A percentile compares a stretch with the other conserved stretches of the same genome.
phyloP scores from a whole-genome alignment of 2,329 filamentous ascomycete genomes.

The Epichloe bromicola region DNA sequence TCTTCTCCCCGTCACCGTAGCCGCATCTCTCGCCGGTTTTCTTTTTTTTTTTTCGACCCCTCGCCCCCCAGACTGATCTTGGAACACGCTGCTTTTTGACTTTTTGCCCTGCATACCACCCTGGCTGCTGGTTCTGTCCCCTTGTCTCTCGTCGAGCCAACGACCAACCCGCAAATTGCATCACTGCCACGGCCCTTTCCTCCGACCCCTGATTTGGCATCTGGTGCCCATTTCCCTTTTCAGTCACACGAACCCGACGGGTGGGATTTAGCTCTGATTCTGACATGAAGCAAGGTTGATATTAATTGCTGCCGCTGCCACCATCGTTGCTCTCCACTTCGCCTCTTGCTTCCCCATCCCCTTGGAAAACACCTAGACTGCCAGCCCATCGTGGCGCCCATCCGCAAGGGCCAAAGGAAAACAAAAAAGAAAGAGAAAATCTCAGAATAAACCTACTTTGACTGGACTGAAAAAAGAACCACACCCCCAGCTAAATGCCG shows the following conservation, averaged over 20 bases:
- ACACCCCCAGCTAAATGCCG: neutral
- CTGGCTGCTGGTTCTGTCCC: neutral
- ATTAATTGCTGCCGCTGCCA: neutral
- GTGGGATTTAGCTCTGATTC: neutral
- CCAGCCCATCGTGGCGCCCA: neutral
- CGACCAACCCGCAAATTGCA: neutral
- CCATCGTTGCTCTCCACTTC: neutral
- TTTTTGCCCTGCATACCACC: neutral
- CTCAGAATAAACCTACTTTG: neutral
- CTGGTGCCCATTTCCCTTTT: neutral
- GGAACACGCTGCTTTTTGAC: neutral
- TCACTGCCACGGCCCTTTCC: neutral
- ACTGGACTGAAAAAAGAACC: neutral
- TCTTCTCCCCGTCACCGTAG: neutral
- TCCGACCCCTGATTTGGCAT: neutral
- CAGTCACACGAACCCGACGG: conserved; percentile 2
- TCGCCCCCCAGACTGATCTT: neutral
- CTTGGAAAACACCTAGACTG: neutral
- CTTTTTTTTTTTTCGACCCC: neutral
- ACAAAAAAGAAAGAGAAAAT: neutral
- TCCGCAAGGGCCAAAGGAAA: neutral
- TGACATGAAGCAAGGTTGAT: neutral
- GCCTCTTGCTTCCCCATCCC: neutral
- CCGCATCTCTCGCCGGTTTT: neutral
- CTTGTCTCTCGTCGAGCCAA: neutral